phyloP scores from a whole-genome alignment of 2,329 filamentous ascomycete species.

The Penicillium sp. region DNA sequence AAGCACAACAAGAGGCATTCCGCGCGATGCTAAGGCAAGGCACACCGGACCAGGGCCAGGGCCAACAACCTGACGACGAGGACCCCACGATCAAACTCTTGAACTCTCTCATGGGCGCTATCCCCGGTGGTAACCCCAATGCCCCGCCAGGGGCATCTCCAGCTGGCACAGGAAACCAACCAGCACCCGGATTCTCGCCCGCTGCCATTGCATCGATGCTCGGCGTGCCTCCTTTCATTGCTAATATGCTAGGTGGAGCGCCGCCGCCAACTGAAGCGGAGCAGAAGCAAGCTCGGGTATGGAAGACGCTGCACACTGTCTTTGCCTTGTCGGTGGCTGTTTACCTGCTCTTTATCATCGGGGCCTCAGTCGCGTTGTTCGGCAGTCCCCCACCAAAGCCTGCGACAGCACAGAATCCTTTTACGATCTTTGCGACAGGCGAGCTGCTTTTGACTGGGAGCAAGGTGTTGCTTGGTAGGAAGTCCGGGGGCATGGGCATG shows the following conservation, averaged over 20 bases:
- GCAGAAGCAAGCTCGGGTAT: constrained; percentile 42
- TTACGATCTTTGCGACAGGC: constrained; percentile 48
- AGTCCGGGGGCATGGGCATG: constrained; percentile 29
- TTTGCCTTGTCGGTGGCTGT: constrained; percentile 57
- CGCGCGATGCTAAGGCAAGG: constrained; percentile 41
- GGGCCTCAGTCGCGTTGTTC: constrained; percentile 38
- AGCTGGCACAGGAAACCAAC: constrained; percentile 22
- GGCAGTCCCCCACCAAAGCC: constrained; percentile 45
- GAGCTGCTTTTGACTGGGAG: constrained; percentile 45
- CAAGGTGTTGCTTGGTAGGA: constrained; percentile 33
- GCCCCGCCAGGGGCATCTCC: constrained; percentile 24
- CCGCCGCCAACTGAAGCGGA: constrained; percentile 39
- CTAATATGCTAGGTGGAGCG: constrained; percentile 41
- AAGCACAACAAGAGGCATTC: constrained; percentile 43
- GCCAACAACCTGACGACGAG: constrained; percentile 23
- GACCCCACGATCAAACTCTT: constrained; percentile 41
- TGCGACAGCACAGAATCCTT: constrained; percentile 47
- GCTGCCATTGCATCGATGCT: constrained; percentile 44
- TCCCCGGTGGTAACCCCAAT: constrained; percentile 25
- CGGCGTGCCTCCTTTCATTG: constrained; percentile 42
- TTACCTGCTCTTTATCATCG: constrained; percentile 49
- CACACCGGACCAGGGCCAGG: constrained; percentile 22
- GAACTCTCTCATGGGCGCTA: constrained; percentile 36
- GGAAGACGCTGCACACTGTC: constrained; percentile 59
- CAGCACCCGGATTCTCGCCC: constrained; percentile 17